phyloP scores from a whole-genome alignment of 2,329 filamentous ascomycete species.

The Aciculosporium take region DNA sequence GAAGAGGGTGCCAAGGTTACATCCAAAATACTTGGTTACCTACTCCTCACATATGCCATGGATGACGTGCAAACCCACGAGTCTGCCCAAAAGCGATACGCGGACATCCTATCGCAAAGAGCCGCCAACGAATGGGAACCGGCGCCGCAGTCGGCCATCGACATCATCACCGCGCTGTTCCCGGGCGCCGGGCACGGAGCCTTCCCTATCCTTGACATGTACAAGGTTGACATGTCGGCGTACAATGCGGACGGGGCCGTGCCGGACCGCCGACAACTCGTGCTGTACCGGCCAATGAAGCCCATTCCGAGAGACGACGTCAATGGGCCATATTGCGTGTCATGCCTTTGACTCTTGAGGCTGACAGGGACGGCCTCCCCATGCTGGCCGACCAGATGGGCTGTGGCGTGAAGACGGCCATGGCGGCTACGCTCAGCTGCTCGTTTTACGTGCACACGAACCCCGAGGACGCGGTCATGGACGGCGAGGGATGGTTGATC shows the following conservation, averaged over 20 bases:
- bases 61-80: conserved; percentile 23
- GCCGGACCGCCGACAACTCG: conserved; percentile 32
- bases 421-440: conserved; percentile 34
- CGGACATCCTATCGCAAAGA: conserved; percentile 22
- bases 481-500: conserved; percentile 35
- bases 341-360: conserved; percentile 38
- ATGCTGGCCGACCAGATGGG: conserved; percentile 36
- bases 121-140: conserved; percentile 28
- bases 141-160: conserved; percentile 32
- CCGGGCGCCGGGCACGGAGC: conserved; percentile 24
- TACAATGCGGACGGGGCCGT: conserved; percentile 29
- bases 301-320: conserved; percentile 26
- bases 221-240: conserved; percentile 36
- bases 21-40: too few species aligned
- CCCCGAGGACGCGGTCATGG: conserved; percentile 32
- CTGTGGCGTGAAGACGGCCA: conserved; percentile 27
- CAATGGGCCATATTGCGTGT: conserved; percentile 32
- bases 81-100: conserved; percentile 29
- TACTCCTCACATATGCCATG: conserved; percentile 19
- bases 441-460: conserved; percentile 39
- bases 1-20: not conserved
- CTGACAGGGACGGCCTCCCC: conserved; percentile 39
- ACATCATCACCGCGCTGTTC: conserved; percentile 21
- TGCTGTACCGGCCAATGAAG: conserved; percentile 33
- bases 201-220: conserved; percentile 38